Conservation (phyloP, 106 monocot species). For the Hemerocallis citrina region DNA sequence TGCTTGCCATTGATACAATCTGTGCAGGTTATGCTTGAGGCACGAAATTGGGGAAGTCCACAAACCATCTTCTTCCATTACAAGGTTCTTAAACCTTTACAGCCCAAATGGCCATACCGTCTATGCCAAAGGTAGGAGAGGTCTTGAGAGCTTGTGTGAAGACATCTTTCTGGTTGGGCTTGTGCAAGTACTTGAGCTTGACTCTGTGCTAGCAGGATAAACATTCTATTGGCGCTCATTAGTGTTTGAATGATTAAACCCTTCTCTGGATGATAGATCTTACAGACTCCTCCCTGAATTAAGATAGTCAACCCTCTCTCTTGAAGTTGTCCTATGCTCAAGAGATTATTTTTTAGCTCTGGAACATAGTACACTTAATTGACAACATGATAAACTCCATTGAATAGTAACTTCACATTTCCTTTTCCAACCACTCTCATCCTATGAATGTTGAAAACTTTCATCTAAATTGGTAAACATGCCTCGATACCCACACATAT, state of each 20-base stretch:
- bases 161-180: too few species aligned
- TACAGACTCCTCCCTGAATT: neutral
- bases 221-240: conserved; percentile 8
- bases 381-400: conserved; percentile 4
- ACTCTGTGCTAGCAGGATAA: conserved; percentile 1
- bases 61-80: neutral
- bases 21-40: neutral
- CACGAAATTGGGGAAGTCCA: neutral
- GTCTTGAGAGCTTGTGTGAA: too few species aligned
- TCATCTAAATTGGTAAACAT: too few species aligned
- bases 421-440: conserved; percentile 9
- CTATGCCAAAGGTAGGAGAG: neutral
- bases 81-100: neutral
- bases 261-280: conserved; percentile 1
- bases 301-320: conserved; percentile 2
- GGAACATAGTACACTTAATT: conserved; percentile 4
- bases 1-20: neutral
- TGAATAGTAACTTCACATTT: conserved; percentile 8
- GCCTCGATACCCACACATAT: too few species aligned
- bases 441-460: conserved; percentile 8
- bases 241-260: neutral
- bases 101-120: neutral
- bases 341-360: conserved; percentile 9
- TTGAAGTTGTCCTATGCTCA: conserved; percentile 13
- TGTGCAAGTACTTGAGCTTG: neutral